Evolutionary conservation across 305 asterid species (phyloP), one percentile per base, ranked within the genome.

Genomic region (Rubia balearica): DNA sequence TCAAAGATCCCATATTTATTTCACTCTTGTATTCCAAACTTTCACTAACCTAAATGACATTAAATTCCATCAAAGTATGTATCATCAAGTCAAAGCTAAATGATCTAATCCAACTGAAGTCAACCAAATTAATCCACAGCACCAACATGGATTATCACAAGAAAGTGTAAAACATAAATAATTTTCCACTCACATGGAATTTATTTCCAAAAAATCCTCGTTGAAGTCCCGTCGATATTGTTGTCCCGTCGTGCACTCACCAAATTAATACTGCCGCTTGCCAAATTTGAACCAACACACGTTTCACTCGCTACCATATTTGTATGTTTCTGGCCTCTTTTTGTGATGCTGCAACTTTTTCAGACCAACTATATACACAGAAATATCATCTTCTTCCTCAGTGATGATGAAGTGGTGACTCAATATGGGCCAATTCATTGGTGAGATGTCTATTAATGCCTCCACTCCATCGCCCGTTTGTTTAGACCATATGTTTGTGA

Each of bases 261-360:
- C 57, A 1, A 49, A 17, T 16, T 4, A 49, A 42, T 42, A 9
- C 5, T 49, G 57, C 21, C 55, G 21, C 57, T 49, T 49, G 19
- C 57, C 57, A 49, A 16, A 49, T 49, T 49, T 49, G 57, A 49
- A 49, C 57, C 57, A 48, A 48, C 55, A 48, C 55, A 6, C 55
- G 4, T 14, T 48, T 48, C 55, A 17, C 55, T 48, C 14, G n/a
- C 55, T 48, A 14, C 55, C 19, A 48, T 14, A 48, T 48, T n/a
- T n/a, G 49, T 7, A 45, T 45, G 2, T 45, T 5, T 45, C 49
- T 45, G 6, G 10, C 10, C 49, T 0, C 12, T 21, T 56, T 73
- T 74, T 59, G 7, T 7, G n/a, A 33, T 74, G 77, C 62, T 45
- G 45, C 36, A 40, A 59, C 61, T 60, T 67, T 73, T 42, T 56